A percentile compares a stretch with the other conserved stretches of the same genome.
Evolutionary conservation across 192 early-diverging fungal genomes (phyloP).

Genomic region (Dissophora ornata): DNA sequence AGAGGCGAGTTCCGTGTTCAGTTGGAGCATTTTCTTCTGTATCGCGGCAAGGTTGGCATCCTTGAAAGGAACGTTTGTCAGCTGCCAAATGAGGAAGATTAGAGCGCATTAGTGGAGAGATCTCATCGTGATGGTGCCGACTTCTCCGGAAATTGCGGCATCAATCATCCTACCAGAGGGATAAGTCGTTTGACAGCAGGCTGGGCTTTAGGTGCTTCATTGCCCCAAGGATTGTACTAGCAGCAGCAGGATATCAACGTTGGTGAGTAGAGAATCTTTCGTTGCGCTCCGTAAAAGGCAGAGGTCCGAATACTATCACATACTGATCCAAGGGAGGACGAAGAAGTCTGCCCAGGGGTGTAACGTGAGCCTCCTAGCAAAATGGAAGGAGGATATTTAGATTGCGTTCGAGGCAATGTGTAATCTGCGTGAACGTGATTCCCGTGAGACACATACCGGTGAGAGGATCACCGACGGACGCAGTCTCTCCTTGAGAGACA

Average conservation of each 20-base stretch:
- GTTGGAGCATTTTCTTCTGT: slow-evolving; percentile 76
- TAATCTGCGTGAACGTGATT: no score
- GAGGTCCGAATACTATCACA: not conserved
- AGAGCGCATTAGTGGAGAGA: no score
- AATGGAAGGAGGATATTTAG: no score
- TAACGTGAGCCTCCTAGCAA: slow-evolving; percentile 70
- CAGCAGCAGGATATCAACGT: slow-evolving; percentile 5
- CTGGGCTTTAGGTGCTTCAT: slow-evolving; percentile 28
- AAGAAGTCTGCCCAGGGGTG: slow-evolving; percentile 57
- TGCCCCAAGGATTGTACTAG: slow-evolving; percentile 48
- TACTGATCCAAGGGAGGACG: slow-evolving; percentile 22
- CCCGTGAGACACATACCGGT: slow-evolving; percentile 55
- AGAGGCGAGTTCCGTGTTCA: slow-evolving; percentile 67
- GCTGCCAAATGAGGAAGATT: no score
- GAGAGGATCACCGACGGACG: slow-evolving; percentile 60
- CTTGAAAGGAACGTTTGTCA: slow-evolving; percentile 71
- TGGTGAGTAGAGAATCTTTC: slow-evolving; percentile 2
- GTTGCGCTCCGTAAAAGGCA: no score
- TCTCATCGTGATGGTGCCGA: no score
- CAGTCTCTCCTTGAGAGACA: slow-evolving; percentile 62
- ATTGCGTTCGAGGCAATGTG: no score
- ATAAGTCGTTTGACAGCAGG: slow-evolving; percentile 25
- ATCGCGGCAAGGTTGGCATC: slow-evolving; percentile 78
- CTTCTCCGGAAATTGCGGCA: no score
- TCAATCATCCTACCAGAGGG: slow-evolving; percentile 25